Conservation (phyloP, 345 rosid species). For the Murraya paniculata region DNA sequence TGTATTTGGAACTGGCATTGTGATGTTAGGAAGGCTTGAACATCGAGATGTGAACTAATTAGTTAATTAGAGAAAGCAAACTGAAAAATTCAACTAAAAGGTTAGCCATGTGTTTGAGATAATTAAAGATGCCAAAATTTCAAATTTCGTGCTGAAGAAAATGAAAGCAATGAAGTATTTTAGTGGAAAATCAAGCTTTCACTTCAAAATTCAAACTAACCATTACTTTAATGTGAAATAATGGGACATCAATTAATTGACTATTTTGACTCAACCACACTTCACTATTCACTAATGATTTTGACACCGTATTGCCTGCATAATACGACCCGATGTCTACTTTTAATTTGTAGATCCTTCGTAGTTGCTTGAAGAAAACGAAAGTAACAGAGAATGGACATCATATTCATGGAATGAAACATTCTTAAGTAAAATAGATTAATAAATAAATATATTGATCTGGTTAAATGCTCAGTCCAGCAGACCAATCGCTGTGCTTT, state of each 20-base stretch:
- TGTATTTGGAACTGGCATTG: neutral
- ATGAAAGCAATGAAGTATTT: conserved; percentile 9
- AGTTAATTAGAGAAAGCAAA: neutral
- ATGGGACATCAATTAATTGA: neutral
- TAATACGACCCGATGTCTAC: neutral
- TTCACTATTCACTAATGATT: neutral
- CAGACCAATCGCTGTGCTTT: too few species aligned
- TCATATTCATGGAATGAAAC: neutral
- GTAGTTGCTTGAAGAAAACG: neutral
- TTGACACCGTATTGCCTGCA: neutral
- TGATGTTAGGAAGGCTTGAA: conserved; percentile 3
- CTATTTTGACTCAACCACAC: conserved; percentile 8
- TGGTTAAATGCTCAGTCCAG: too few species aligned
- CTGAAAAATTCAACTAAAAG: neutral
- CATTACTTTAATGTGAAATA: neutral
- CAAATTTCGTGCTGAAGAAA: conserved; percentile 12
- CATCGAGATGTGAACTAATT: neutral
- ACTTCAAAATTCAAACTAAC: conserved; percentile 19
- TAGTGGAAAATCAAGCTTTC: conserved; percentile 22
- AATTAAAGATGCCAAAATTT: conserved; percentile 10
- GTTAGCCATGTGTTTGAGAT: neutral
- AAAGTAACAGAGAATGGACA: neutral
- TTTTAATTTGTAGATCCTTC: neutral
- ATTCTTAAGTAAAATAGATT: neutral
- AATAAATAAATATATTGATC: too few species aligned